These are phyloP conservation scores for Agapanthus africanus DNA, from an alignment of 106 monocot genomes.

Conservation along the genomic window DNA sequence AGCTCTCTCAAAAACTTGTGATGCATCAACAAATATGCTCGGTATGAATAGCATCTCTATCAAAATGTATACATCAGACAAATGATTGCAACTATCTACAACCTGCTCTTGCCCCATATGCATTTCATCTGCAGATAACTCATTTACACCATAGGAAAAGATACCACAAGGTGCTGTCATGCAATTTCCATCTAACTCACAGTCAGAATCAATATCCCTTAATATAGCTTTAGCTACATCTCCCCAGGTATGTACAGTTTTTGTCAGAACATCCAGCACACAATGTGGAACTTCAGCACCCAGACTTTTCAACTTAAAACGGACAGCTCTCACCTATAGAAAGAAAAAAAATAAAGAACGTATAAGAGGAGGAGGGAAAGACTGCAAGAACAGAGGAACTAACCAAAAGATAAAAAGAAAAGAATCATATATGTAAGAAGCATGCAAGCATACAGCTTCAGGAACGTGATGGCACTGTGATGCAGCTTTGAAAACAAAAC, in stretches of 20 bases:
- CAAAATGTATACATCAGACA: conserved; percentile 76
- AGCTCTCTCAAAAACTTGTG: conserved; percentile 69
- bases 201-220: conserved; percentile 77
- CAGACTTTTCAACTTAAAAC: conserved; percentile 70
- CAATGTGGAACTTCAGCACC: conserved; percentile 58
- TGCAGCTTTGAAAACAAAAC: conserved; percentile 74
- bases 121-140: conserved; percentile 37
- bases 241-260: conserved; percentile 41
- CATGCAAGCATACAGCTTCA: conserved; percentile 53
- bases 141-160: conserved; percentile 33
- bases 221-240: conserved; percentile 70
- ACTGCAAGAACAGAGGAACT: neutral
- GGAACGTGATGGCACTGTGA: conserved; percentile 70
- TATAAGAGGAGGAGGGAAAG: neutral
- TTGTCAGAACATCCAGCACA: conserved; percentile 67
- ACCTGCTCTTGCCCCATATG: conserved; percentile 34
- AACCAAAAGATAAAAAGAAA: neutral
- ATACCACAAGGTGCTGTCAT: conserved; percentile 24
- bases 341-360: neutral
- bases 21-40: conserved; percentile 65
- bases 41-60: conserved; percentile 71
- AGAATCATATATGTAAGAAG: neutral
- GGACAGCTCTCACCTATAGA: conserved; percentile 70
- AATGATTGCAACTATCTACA: conserved; percentile 37
- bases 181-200: conserved; percentile 50